phyloP scores from a whole-genome alignment of 805 yeast genomes.

The Sungouiella blattae region DNA sequence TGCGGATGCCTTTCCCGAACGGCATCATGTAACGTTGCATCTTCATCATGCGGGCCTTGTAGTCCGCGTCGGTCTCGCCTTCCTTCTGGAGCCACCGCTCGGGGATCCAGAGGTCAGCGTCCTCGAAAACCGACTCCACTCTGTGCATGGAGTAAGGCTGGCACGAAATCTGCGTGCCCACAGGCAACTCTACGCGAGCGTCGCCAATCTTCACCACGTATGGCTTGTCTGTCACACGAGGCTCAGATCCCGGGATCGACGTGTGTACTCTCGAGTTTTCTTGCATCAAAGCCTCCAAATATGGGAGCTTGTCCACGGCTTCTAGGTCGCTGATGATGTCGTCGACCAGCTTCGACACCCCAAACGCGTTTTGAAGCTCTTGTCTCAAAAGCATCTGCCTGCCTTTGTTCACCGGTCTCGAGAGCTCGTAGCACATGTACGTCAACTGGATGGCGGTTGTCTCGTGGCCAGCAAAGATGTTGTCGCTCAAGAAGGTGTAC shows the following conservation, averaged over 20 bases:
- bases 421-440: conserved; percentile 55
- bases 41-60: conserved; percentile 30
- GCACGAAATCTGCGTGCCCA: conserved; percentile 53
- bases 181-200: conserved; percentile 37
- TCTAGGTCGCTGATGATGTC: conserved; percentile 28
- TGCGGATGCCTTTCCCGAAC: conserved; percentile 69
- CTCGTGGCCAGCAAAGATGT: conserved; percentile 74
- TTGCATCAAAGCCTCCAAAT: conserved; percentile 56
- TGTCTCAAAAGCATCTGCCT: conserved; percentile 46
- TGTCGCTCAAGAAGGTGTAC: conserved; percentile 49
- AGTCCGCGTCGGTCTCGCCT: conserved; percentile 30
- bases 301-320: conserved; percentile 52
- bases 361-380: conserved; percentile 43
- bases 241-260: conserved; percentile 74
- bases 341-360: conserved; percentile 19
- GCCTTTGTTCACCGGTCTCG: conserved; percentile 43
- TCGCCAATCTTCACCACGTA: conserved; percentile 17
- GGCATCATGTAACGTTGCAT: conserved; percentile 60
- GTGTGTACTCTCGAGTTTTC: conserved; percentile 64
- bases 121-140: conserved; percentile 44
- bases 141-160: conserved; percentile 69
- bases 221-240: conserved; percentile 42
- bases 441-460: conserved; percentile 49
- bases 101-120: conserved; percentile 53
- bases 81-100: conserved; percentile 55